Conservation (phyloP, 73 alveolate genomes). For the Symbiodinium natans region DNA sequence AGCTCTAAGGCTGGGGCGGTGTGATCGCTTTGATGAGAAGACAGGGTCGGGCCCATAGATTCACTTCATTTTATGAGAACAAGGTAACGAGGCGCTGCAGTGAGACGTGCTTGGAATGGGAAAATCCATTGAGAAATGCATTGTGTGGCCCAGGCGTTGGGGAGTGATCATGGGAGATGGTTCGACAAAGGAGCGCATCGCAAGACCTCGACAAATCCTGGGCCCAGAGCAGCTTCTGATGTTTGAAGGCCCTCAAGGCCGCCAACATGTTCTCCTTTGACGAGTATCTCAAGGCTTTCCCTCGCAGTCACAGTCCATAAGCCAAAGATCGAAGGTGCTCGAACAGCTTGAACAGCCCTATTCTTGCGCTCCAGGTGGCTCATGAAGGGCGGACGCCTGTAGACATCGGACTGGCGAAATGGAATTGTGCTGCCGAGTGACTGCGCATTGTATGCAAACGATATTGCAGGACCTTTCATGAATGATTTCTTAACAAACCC, state of each 20-base stretch:
- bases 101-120: no score
- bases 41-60: not conserved
- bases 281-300: constrained; percentile 69
- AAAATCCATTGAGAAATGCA: not conserved
- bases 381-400: constrained; percentile 80
- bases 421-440: no score
- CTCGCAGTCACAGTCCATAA: no score
- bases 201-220: not conserved
- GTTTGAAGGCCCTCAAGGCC: constrained; percentile 25
- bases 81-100: not conserved
- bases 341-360: not conserved
- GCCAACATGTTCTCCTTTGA: constrained; percentile 78
- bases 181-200: constrained; percentile 18
- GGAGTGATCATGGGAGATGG: constrained; percentile 73
- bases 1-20: constrained; percentile 55
- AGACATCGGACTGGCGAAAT: constrained; percentile 35
- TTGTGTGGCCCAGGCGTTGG: constrained; percentile 36
- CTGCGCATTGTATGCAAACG: not conserved
- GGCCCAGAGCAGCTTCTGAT: not conserved
- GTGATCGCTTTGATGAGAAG: constrained; percentile 57
- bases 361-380: constrained; percentile 26
- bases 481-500: constrained; percentile 74
- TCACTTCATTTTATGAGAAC: not conserved
- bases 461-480: constrained; percentile 67
- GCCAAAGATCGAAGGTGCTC: no score